Conservation (phyloP, 2,329 filamentous ascomycete genomes). For the Cytospora leucostoma region DNA sequence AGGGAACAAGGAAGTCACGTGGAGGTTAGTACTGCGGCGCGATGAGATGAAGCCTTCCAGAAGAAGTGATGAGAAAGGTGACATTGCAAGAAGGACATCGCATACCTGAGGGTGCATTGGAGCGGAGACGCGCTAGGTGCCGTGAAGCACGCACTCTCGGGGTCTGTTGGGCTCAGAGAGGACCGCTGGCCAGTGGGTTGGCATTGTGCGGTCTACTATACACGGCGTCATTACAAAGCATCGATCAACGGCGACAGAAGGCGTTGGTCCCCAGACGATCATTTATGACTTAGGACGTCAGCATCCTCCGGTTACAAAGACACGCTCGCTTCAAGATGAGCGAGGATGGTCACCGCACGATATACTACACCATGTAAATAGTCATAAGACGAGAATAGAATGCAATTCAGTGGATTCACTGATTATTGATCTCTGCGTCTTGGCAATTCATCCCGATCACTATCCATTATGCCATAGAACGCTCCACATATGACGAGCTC, state of each 20-base stretch:
- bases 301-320: neutral
- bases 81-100: neutral
- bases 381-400: neutral
- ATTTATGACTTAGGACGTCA: neutral
- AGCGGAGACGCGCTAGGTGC: neutral
- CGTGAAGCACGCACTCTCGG: neutral
- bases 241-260: neutral
- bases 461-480: conserved; percentile 1
- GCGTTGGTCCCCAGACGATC: neutral
- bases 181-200: neutral
- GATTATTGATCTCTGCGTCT: neutral
- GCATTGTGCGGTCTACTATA: neutral
- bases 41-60: neutral
- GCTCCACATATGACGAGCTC: conserved; percentile 15
- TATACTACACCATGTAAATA: neutral
- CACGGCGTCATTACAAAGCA: neutral
- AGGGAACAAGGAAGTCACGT: neutral
- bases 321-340: neutral
- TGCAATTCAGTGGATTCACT: neutral
- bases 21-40: neutral
- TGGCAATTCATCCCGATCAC: neutral
- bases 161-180: neutral
- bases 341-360: neutral
- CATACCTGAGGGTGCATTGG: too few relatives aligned
- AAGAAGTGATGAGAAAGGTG: neutral